Base-by-base conservation (phyloP, 129 eudicot genomes). In the Silybum marianum region DNA sequence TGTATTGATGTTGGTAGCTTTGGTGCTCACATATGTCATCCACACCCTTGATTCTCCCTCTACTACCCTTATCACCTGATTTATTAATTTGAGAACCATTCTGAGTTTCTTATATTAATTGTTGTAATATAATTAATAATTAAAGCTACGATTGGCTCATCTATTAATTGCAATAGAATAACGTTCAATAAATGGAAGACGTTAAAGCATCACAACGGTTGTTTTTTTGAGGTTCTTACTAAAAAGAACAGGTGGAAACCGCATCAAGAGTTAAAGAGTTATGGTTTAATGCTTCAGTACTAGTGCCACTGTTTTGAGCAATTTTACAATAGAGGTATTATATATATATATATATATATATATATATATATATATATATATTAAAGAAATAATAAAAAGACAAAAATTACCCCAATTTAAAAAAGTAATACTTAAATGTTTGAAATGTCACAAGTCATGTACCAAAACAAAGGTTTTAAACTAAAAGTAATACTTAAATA, bases 11-110 rank as follows among this genome's bases (percentile, higher is more conserved):
- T 51, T 88, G 75, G 70, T 91, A 80, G 95, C 95, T 9, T 82
- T 90, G 86, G 90, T 80, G 69, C 90, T 90, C 70, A 88, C 94
- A 44, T 88, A 90, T 72, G 18, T 88, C 84, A 88, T 90, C 78
- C 94, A 90, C 86, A 75, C 34, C 72, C 19, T 81, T 10, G 88
- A 90, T 71, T 78, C 80, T 68, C 88, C 86, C 23, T 74, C 81
- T 65, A 84, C 81, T 40, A 84, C 24, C 21, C 32, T 79, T 78
- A 40, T 51, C 32, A 63, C 34, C 42, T 73, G 79, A 81, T 69
- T 46, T 10, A 21, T 9, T 54, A 54, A 1, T 16, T 16, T 10
- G 18, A 13, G 48, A 10, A 40, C 3, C 48, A 26, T n/a, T n/a
- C 26, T 38, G 23, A 25, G 16, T 44, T 40, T 2, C n/a, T 22